A percentile compares a stretch with the other conserved stretches of the same genome.
Conservation (phyloP, 2,329 filamentous ascomycete species). For the Aspergillus fumigatus region DNA sequence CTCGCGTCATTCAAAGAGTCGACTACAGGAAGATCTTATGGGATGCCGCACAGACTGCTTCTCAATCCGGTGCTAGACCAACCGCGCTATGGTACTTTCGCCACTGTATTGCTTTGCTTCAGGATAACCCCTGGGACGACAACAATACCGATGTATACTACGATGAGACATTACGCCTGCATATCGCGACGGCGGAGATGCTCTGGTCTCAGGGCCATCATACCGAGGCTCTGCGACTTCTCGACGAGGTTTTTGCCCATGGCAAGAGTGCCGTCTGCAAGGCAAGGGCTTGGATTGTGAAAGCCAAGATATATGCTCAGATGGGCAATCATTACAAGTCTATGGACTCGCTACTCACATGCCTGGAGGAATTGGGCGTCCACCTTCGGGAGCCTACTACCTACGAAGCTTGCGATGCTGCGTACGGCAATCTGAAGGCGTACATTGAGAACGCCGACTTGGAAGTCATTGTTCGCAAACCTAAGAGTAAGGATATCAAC, state of each 20-base stretch:
- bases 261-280: slow-evolving; percentile 72
- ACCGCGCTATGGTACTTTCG: slow-evolving; percentile 80
- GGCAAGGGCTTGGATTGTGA: slow-evolving; percentile 76
- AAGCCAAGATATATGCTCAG: slow-evolving; percentile 73
- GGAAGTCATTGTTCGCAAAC: slow-evolving; percentile 33
- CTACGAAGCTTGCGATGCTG: slow-evolving; percentile 71
- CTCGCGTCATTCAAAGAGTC: slow-evolving; percentile 55
- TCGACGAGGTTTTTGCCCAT: slow-evolving; percentile 65
- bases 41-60: slow-evolving; percentile 71
- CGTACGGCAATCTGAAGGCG: slow-evolving; percentile 62
- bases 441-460: slow-evolving; percentile 57
- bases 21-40: slow-evolving; percentile 72
- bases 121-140: slow-evolving; percentile 72
- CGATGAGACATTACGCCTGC: slow-evolving; percentile 76
- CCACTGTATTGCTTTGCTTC: slow-evolving; percentile 71
- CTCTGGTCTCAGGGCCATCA: slow-evolving; percentile 74
- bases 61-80: slow-evolving; percentile 75
- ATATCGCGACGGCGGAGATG: slow-evolving; percentile 76
- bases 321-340: slow-evolving; percentile 67
- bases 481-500: slow-evolving; percentile 40
- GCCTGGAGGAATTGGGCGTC: slow-evolving; percentile 65
- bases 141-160: slow-evolving; percentile 69
- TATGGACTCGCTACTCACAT: slow-evolving; percentile 65
- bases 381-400: slow-evolving; percentile 61
- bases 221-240: slow-evolving; percentile 61